phyloP scores from a whole-genome alignment of 257 asterid genomes.

The Lavandula angustifolia region DNA sequence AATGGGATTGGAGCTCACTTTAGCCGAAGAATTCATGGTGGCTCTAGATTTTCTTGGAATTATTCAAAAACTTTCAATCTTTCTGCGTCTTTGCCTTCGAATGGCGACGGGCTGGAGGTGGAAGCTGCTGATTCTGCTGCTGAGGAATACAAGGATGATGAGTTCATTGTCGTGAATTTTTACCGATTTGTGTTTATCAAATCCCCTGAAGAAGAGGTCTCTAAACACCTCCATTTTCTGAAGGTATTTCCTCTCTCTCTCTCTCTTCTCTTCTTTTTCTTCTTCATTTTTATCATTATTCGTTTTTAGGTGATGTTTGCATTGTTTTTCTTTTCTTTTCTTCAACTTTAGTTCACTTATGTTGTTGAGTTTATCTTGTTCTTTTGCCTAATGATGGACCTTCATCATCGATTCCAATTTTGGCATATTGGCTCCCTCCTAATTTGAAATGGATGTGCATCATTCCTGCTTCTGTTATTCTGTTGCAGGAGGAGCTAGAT shows the following conservation, averaged over 20 bases:
- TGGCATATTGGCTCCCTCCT: not conserved
- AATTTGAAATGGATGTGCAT: not conserved
- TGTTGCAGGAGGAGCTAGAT: not conserved
- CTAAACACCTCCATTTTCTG: conserved; percentile 79
- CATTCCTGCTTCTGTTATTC: not conserved
- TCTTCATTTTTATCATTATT: not conserved
- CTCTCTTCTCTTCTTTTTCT: not conserved
- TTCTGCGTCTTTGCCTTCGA: conserved; percentile 45
- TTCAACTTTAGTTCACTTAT: conserved; percentile 2
- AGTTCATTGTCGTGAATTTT: conserved; percentile 81
- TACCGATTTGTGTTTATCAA: conserved; percentile 63
- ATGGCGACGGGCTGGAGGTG: conserved; percentile 41
- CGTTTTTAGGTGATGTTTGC: not conserved
- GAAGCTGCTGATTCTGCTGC: conserved; percentile 39
- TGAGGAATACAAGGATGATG: conserved; percentile 40
- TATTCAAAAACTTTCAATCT: conserved; percentile 33
- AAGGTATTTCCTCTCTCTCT: conserved; percentile 46
- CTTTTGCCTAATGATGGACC: not conserved
- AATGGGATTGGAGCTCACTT: conserved; percentile 32
- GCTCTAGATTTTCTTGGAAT: conserved; percentile 29
- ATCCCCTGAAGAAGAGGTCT: conserved; percentile 67
- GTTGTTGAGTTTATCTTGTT: not conserved
- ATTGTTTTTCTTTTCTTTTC: not conserved
- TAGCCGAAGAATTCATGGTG: conserved; percentile 3
- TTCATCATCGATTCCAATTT: not conserved